Conservation (phyloP, 768 basidiomycete genomes). For the Tulasnella sp. region DNA sequence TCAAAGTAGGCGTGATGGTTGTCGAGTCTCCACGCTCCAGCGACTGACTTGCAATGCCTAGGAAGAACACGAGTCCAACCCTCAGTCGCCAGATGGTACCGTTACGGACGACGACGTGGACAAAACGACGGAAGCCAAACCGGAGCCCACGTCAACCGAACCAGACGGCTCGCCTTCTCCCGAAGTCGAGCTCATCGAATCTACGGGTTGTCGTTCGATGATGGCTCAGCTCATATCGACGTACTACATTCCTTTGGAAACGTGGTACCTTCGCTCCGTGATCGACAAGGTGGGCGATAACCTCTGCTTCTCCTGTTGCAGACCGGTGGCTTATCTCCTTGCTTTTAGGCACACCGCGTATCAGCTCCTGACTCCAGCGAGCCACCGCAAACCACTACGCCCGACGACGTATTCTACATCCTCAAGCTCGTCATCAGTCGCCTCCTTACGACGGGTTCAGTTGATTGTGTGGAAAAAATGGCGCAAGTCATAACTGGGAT, state of each 20-base stretch:
- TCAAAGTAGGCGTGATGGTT: constrained; percentile 53
- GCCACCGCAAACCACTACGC: constrained; percentile 65
- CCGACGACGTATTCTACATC: constrained; percentile 96
- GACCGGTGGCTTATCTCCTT: neutral
- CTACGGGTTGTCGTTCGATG: constrained; percentile 46
- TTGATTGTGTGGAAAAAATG: constrained; percentile 60
- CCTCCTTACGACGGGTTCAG: constrained; percentile 74
- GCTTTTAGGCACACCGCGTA: constrained; percentile 77
- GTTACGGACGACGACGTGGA: constrained; percentile 16
- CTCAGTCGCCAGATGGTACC: constrained; percentile 31
- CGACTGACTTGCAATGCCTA: neutral
- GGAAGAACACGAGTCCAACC: constrained; percentile 13
- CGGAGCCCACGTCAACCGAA: constrained; percentile 11
- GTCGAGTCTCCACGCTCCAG: neutral
- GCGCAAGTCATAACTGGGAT: constrained; percentile 64
- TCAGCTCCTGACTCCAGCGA: constrained; percentile 71
- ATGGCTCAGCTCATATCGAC: constrained; percentile 69
- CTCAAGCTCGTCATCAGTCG: constrained; percentile 82
- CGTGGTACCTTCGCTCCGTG: constrained; percentile 85
- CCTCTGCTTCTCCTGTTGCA: neutral
- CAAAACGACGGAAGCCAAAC: constrained; percentile 37
- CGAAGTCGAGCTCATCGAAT: constrained; percentile 32
- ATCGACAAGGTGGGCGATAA: constrained; percentile 74
- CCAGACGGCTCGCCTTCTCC: constrained; percentile 2
- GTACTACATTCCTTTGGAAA: constrained; percentile 87